Base-by-base conservation (phyloP, 495 filamentous ascomycete genomes). In the Penicillium paradoxum region DNA sequence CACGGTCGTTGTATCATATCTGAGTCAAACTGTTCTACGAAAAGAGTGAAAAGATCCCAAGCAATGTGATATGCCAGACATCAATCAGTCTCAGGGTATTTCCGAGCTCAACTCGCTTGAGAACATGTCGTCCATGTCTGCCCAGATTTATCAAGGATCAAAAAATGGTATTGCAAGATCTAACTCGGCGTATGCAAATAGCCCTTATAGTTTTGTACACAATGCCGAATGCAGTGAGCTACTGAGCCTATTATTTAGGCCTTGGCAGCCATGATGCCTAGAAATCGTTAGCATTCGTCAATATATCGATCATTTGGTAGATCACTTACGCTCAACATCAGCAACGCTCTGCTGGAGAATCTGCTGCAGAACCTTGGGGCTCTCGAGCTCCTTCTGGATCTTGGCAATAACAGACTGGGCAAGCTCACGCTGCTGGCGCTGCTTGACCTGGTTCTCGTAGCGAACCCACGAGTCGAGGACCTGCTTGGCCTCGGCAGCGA, bases 401-500 rank as follows among this genome's bases (percentile, higher is more conserved):
- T 95, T 99, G 73, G 83, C 83, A 61, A 99, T 97, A 72, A 99
- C 77, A 68, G 73, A 79, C 68, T 96, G 86, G 48, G 93, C 89
- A 59, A 99, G 81, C 82, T 99, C 93, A 71, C 80, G 85, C 82
- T 99, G 93, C 79, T 97, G 89, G 67, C 93, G 83, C 77, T 91
- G 87, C 88, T 97, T 99, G 64, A 97, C 91, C 79, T 97, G 93
- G 53, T 87, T 80, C 79, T 99, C 93, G 73, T 99, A 99, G 64
- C 93, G 84, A 51, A 97, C 91, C 93, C 95, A 97, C 45, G 91
- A 96, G 70, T 99, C 93, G 49, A 99, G 84, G 32, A 97, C 92
- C 44, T 80, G 63, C 84, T 96, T 97, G 57, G 92, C 95, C 81
- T 99, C 95, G 49, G 81, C 73, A 24, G 89, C 90, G 49, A 97